A percentile compares a stretch with the other conserved stretches of the same genome.
phyloP scores from a whole-genome alignment of 2,329 filamentous ascomycete genomes.

The Trichoderma koningii region DNA sequence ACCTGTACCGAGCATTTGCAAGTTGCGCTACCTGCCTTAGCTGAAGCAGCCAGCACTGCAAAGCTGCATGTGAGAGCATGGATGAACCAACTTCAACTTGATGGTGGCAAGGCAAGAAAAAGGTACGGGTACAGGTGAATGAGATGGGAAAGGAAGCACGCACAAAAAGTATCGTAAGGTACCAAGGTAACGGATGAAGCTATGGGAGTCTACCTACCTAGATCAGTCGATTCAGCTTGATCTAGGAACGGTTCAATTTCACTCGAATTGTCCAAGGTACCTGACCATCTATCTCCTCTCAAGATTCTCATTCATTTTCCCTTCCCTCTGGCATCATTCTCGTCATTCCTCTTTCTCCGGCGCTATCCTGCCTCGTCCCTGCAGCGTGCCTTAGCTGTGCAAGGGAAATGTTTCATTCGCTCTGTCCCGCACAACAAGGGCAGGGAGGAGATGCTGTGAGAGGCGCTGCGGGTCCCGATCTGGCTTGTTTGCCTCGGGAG shows the following conservation, averaged over 20 bases:
- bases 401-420: constrained; percentile 21
- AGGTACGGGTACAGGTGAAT: no score
- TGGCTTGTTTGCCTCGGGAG: constrained; percentile 17
- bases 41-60: no score
- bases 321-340: not conserved
- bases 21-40: not conserved
- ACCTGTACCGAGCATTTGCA: not conserved
- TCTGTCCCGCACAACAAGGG: constrained; percentile 9
- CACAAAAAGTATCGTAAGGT: no score
- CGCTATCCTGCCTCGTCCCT: constrained; percentile 18
- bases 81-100: no score
- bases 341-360: not conserved
- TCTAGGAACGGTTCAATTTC: not conserved
- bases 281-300: not conserved
- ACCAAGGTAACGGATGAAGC: not conserved
- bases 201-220: not conserved
- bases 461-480: constrained; percentile 13
- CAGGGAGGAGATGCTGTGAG: not conserved
- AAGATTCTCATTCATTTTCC: not conserved
- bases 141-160: no score
- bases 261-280: not conserved
- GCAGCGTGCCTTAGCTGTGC: constrained; percentile 23
- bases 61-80: no score
- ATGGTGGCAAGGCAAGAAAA: not conserved
- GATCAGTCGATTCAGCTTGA: constrained; percentile 7